Evolutionary conservation across 805 yeast species (phyloP).

Genomic region (Lachancea kluyveri): DNA sequence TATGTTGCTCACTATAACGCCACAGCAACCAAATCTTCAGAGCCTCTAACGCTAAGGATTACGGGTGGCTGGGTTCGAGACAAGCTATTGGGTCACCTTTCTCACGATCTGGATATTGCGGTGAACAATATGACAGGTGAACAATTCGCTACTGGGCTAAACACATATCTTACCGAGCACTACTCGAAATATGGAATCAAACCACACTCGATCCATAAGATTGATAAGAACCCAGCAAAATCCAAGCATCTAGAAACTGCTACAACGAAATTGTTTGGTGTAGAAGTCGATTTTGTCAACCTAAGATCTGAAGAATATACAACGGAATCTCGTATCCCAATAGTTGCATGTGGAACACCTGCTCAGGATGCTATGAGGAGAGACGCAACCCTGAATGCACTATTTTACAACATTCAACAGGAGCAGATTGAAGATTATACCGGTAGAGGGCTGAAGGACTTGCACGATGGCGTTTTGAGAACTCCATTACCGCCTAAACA

Average conservation of each 20-base stretch:
- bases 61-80: constrained; percentile 99
- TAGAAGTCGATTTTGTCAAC: constrained; percentile 93
- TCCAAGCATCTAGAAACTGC: constrained; percentile 96
- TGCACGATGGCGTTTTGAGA: constrained; percentile 61
- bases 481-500: constrained; percentile 83
- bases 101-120: constrained; percentile 90
- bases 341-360: constrained; percentile 80
- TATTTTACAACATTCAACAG: constrained; percentile 75
- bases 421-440: constrained; percentile 81
- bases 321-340: constrained; percentile 79
- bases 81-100: constrained; percentile 70
- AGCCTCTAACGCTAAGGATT: constrained; percentile 43
- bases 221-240: constrained; percentile 89
- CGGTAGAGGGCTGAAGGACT: constrained; percentile 64
- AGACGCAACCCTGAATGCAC: constrained; percentile 92
- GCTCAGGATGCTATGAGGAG: constrained; percentile 85
- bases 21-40: constrained; percentile 3
- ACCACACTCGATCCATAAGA: constrained; percentile 58
- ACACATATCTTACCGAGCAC: constrained; percentile 39
- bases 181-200: constrained; percentile 25
- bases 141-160: constrained; percentile 66
- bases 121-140: constrained; percentile 81
- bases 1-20: constrained; percentile 24
- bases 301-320: constrained; percentile 83
- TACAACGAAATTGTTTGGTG: constrained; percentile 74